These are phyloP conservation scores for Coffea canephora DNA, from an alignment of 257 asterid genomes.

Conservation along the genomic window DNA sequence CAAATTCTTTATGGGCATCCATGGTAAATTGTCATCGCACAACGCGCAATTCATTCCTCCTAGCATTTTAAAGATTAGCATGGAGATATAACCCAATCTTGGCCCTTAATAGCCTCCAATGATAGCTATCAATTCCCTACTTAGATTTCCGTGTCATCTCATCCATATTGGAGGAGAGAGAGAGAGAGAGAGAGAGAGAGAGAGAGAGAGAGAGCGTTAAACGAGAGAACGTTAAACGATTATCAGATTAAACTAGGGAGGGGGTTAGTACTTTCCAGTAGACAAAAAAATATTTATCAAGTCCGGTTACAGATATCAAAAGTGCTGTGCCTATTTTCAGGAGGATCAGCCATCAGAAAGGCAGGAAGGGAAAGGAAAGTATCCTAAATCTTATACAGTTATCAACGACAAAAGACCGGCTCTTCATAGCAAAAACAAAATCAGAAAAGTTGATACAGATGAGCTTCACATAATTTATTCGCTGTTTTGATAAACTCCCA, in stretches of 20 bases:
- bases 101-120: too few relatives aligned
- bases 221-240: too few relatives aligned
- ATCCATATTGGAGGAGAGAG: not conserved
- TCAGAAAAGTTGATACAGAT: not conserved
- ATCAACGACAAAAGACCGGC: conserved; percentile 5
- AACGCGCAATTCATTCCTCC: too few relatives aligned
- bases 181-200: not conserved
- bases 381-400: conserved; percentile 2
- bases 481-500: conserved; percentile 25
- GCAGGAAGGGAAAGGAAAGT: not conserved
- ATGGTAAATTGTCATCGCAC: too few relatives aligned
- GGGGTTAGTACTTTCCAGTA: conserved; percentile 13
- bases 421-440: not conserved
- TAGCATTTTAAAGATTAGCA: too few relatives aligned
- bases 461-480: conserved; percentile 9
- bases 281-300: not conserved
- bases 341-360: conserved; percentile 3
- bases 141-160: too few relatives aligned
- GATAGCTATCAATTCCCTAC: too few relatives aligned
- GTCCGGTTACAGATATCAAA: conserved; percentile 5
- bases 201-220: not conserved
- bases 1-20: too few relatives aligned
- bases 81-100: too few relatives aligned
- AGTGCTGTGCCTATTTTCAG: conserved; percentile 6
- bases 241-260: not conserved